Conservation (phyloP, 1,284 basidiomycete species). For the Boletus albobrunnescens region DNA sequence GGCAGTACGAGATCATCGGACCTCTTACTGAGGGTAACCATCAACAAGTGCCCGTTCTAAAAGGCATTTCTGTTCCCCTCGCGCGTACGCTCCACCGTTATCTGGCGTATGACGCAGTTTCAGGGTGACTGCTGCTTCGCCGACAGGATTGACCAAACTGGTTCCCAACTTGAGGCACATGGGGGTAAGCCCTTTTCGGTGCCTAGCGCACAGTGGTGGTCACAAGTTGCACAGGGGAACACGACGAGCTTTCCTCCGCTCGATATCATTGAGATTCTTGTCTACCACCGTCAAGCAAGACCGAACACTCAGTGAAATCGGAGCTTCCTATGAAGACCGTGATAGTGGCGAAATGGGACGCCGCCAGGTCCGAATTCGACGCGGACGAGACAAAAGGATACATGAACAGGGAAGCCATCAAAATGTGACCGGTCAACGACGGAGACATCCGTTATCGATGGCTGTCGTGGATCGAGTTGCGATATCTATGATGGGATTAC, state of each 20-base stretch:
- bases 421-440: conserved; percentile 1
- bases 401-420: conserved; percentile 5
- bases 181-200: neutral
- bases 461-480: conserved; percentile 18
- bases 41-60: conserved; percentile 8
- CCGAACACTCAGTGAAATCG: neutral
- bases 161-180: conserved; percentile 9
- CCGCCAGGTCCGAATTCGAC: neutral
- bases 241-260: conserved; percentile 1
- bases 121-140: neutral
- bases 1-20: conserved; percentile 6
- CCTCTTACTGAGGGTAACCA: conserved; percentile 7
- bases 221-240: neutral
- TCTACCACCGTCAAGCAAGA: neutral
- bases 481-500: conserved; percentile 2
- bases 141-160: conserved; percentile 1
- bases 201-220: neutral
- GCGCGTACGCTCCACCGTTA: conserved; percentile 8
- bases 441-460: conserved; percentile 19
- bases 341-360: neutral
- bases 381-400: neutral
- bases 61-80: conserved; percentile 1
- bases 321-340: conserved; percentile 3
- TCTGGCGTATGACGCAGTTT: conserved; percentile 3
- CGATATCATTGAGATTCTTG: conserved; percentile 1